phyloP scores from a whole-genome alignment of 257 asterid genomes.

The Fraxinus americana region DNA sequence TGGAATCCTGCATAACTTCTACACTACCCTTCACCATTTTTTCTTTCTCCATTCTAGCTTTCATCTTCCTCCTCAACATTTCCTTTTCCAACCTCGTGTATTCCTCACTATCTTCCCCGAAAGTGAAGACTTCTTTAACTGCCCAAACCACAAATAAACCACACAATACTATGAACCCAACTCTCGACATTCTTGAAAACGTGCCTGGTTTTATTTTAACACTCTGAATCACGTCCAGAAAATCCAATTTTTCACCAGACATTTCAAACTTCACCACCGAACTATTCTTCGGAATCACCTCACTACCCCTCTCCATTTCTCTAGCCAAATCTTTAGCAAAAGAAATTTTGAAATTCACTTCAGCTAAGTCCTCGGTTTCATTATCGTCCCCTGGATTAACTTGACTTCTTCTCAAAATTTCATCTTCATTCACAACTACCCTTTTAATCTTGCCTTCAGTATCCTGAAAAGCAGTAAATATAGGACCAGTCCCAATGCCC shows the following conservation, averaged over 20 bases:
- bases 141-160: conserved; percentile 54
- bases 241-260: conserved; percentile 42
- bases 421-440: conserved; percentile 83
- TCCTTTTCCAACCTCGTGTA: conserved; percentile 69
- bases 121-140: conserved; percentile 41
- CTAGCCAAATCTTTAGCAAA: conserved; percentile 67
- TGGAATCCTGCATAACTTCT: conserved; percentile 55
- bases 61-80: conserved; percentile 72
- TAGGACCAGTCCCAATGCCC: conserved; percentile 80
- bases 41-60: conserved; percentile 60
- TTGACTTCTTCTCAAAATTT: conserved; percentile 61
- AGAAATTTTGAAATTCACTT: conserved; percentile 56
- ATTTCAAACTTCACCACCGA: conserved; percentile 60
- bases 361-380: conserved; percentile 42
- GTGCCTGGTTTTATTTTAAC: conserved; percentile 37
- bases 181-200: conserved; percentile 47
- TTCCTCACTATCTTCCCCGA: conserved; percentile 36
- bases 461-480: conserved; percentile 67
- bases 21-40: conserved; percentile 52
- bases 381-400: conserved; percentile 38
- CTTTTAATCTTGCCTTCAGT: conserved; percentile 63
- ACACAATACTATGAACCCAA: conserved; percentile 59
- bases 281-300: conserved; percentile 57
- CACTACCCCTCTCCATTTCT: conserved; percentile 70
- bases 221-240: conserved; percentile 32